A percentile compares a stretch with the other conserved stretches of the same genome.
Conservation (phyloP, 2,329 filamentous ascomycete genomes). For the Colletotrichum karsti region DNA sequence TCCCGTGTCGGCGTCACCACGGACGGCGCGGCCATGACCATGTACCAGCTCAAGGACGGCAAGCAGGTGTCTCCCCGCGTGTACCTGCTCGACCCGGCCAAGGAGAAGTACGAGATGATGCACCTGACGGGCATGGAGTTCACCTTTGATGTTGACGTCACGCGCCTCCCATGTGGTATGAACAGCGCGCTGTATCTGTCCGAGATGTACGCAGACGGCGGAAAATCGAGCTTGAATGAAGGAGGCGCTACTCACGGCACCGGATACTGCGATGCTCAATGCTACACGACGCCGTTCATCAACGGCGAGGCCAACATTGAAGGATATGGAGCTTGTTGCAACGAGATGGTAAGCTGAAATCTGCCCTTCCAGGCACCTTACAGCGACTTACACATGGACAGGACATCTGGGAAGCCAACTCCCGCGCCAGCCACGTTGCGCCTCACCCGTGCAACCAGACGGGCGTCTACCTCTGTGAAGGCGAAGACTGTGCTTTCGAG, state of each 20-base stretch:
- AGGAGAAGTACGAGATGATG: conserved; percentile 67
- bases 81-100: conserved; percentile 64
- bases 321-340: conserved; percentile 57
- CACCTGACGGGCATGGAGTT: conserved; percentile 69
- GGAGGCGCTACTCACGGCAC: conserved; percentile 69
- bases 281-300: conserved; percentile 59
- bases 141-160: conserved; percentile 73
- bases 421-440: conserved; percentile 50
- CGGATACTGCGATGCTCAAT: conserved; percentile 72
- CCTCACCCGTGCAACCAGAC: conserved; percentile 57
- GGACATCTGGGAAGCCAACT: conserved; percentile 65
- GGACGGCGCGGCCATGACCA: conserved; percentile 37
- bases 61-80: conserved; percentile 52
- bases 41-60: conserved; percentile 37
- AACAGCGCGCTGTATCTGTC: conserved; percentile 73
- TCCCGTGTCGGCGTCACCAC: conserved; percentile 41
- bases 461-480: conserved; percentile 53
- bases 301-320: conserved; percentile 54
- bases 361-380: fast-evolving
- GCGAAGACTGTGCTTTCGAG: conserved; percentile 45
- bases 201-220: conserved; percentile 66
- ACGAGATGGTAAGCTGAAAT: conserved; percentile 51
- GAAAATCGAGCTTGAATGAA: conserved; percentile 59
- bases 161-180: conserved; percentile 70
- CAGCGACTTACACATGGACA: neutral